These are phyloP conservation scores for Xylariales sp. DNA, from an alignment of 2,329 filamentous ascomycete genomes.

Conservation along the genomic window DNA sequence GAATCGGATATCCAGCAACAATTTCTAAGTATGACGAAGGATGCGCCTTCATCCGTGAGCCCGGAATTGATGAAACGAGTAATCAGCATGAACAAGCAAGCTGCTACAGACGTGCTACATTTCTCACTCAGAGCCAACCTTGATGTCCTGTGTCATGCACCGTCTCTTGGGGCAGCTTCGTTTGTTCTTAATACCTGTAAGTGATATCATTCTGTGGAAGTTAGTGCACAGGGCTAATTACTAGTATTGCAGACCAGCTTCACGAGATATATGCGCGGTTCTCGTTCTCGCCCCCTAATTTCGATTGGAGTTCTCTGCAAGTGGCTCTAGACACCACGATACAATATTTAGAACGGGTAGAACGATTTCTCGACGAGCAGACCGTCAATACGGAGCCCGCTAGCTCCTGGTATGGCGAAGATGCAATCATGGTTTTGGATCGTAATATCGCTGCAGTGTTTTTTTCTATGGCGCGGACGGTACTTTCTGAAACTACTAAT, in stretches of 20 bases:
- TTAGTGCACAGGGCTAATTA: background rate
- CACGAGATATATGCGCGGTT: constrained; percentile 48
- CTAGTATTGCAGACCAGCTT: constrained; percentile 33
- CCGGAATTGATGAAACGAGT: constrained; percentile 43
- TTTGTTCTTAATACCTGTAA: constrained; percentile 43
- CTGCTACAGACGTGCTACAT: constrained; percentile 48
- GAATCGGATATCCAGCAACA: constrained; percentile 54
- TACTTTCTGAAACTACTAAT: constrained; percentile 25
- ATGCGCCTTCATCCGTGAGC: constrained; percentile 29
- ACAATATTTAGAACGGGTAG: constrained; percentile 40
- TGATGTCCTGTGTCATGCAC: constrained; percentile 44
- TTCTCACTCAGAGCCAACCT: constrained; percentile 44
- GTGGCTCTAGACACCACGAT: constrained; percentile 42
- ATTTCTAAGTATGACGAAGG: constrained; percentile 42
- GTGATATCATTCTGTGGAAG: constrained; percentile 6
- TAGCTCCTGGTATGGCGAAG: constrained; percentile 36
- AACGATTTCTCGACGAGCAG: constrained; percentile 34
- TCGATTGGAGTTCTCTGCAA: constrained; percentile 45
- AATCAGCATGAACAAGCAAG: constrained; percentile 46
- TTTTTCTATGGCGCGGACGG: constrained; percentile 41
- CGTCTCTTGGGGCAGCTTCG: constrained; percentile 40
- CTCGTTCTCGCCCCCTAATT: constrained; percentile 32
- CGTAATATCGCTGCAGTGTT: constrained; percentile 41
- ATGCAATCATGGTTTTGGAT: constrained; percentile 45
- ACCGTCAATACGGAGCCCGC: constrained; percentile 23